Base-by-base conservation (phyloP, 306 rosid species). In the Quercus dentata region DNA sequence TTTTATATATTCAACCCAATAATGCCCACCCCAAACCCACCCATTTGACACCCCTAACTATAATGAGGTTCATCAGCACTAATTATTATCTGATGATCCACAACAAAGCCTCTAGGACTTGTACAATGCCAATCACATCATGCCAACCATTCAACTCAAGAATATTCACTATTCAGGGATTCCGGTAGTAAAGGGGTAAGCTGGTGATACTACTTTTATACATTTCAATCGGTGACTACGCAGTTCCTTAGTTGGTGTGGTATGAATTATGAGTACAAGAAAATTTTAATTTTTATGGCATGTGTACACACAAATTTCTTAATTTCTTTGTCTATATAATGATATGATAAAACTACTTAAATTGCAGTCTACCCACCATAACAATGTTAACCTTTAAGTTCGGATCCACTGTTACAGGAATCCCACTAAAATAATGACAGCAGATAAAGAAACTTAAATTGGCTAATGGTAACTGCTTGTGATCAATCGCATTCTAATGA, bases 391-490 rank as follows among this genome's bases (percentile, higher is more conserved):
- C 54, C n/a, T 23, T 23, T 35, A 10, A 61, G 74, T 55, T 35
- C 14, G 81, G 61, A 63, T 62, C 76, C 31, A 31, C 63, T 71
- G 69, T 69, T 58, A 31, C 74, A 65, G 51, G 54, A 64, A 69
- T 78, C 38, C 73, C 59, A 63, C 56, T 69, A 73, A 76, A 56
- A 83, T 56, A 6, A 75, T n/a, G 27, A 74, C 59, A 6, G 70
- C 27, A 75, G 46, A 71, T 5, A 57, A 81, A 71, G 58, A 65
- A 78, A 73, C n/a, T 11, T 56, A 61, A 56, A 67, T 72, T 30
- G 52, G 61, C 68, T 57, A 55, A 52, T 17, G n/a, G 52, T 74
- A 61, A 76, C 79, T 11, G 23, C 23, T 59, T 52, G 54, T 52
- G 44, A 71, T 72, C 67, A 35, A 58, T 49, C 30, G 69, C 49